Evolutionary conservation across 306 rosid genomes (phyloP).

Genomic region (Acacia crassicarpa): DNA sequence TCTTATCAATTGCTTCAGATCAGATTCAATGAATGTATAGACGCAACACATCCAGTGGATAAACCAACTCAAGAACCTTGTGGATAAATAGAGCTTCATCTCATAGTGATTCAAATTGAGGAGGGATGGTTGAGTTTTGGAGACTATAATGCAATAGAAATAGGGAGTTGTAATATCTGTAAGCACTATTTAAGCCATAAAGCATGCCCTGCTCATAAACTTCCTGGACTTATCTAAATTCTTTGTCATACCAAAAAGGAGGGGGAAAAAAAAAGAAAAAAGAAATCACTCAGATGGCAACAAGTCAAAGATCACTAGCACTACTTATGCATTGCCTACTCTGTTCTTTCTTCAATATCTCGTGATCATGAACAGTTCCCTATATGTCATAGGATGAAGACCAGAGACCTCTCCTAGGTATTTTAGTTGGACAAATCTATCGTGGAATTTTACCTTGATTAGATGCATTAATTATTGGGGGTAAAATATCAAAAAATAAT

Average conservation of each 20-base stretch:
- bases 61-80: slow-evolving; percentile 35
- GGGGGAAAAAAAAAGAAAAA: neutral
- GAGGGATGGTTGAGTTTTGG: slow-evolving; percentile 31
- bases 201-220: too few relatives aligned
- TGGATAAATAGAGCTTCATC: slow-evolving; percentile 39
- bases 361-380: slow-evolving; percentile 18
- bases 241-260: neutral
- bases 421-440: neutral
- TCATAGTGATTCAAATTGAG: slow-evolving; percentile 13
- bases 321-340: slow-evolving; percentile 11
- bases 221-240: neutral
- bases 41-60: slow-evolving; percentile 35
- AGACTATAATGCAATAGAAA: slow-evolving; percentile 44
- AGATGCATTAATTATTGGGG: neutral
- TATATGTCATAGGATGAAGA: neutral
- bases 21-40: slow-evolving; percentile 57
- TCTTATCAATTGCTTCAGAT: slow-evolving; percentile 66
- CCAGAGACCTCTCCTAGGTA: neutral
- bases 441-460: neutral
- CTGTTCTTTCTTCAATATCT: neutral
- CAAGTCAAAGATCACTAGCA: slow-evolving; percentile 2
- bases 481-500: too few relatives aligned
- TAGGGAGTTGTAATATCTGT: neutral
- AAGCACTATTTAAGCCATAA: too few relatives aligned
- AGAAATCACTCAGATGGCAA: slow-evolving; percentile 23